phyloP scores from a whole-genome alignment of 2,329 filamentous ascomycete genomes.

The Epichloe baconii region DNA sequence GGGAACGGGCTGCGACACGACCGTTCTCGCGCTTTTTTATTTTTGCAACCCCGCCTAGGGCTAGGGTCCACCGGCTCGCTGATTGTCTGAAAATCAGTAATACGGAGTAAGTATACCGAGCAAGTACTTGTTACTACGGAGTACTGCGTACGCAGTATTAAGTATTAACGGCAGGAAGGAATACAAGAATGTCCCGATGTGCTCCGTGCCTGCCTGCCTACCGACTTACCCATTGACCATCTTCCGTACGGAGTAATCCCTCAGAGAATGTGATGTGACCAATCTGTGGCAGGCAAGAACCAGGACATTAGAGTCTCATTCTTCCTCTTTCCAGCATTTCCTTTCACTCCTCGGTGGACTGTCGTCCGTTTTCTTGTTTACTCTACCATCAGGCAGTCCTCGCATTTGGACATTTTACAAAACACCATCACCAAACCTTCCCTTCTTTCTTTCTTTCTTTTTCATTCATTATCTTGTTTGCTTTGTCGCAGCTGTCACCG shows the following conservation, averaged over 20 bases:
- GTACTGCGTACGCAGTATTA: neutral
- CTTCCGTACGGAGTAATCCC: neutral
- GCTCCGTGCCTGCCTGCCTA: neutral
- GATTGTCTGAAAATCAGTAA: neutral
- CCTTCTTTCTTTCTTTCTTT: too few relatives aligned
- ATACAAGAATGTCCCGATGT: constrained; percentile 1
- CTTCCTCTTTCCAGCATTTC: neutral
- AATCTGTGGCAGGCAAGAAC: neutral
- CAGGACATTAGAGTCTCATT: neutral
- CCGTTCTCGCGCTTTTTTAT: too few relatives aligned
- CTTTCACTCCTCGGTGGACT: neutral
- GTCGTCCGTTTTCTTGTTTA: neutral
- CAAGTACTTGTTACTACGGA: neutral
- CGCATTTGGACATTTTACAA: too few relatives aligned
- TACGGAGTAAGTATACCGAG: neutral
- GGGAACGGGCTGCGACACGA: neutral
- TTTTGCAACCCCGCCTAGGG: neutral
- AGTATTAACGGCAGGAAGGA: neutral
- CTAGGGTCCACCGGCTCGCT: neutral
- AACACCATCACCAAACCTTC: neutral
- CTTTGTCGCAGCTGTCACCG: neutral
- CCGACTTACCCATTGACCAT: too few relatives aligned
- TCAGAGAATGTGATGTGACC: neutral
- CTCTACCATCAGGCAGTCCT: neutral
- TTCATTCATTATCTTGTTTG: neutral